A percentile compares a stretch with the other conserved stretches of the same genome.
phyloP scores from a whole-genome alignment of 2,329 filamentous ascomycete genomes.

The Ophiocordyceps camponoti-floridani region DNA sequence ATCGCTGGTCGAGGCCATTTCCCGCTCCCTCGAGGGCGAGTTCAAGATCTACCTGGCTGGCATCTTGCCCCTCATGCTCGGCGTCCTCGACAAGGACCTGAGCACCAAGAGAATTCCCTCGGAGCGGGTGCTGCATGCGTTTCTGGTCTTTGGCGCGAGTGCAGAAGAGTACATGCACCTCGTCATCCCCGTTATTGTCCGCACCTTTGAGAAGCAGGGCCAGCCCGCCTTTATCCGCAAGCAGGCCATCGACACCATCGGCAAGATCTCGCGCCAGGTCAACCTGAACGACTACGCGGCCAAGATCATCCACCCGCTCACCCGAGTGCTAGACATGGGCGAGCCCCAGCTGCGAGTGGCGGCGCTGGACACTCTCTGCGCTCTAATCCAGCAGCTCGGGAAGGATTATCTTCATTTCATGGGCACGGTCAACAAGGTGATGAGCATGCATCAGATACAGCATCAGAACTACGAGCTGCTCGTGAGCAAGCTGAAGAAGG shows the following conservation, averaged over 20 bases:
- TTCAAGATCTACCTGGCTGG: conserved; percentile 93
- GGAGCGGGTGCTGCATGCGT: conserved; percentile 82
- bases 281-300: conserved; percentile 95
- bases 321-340: conserved; percentile 56
- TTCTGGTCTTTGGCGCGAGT: conserved; percentile 88
- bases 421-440: conserved; percentile 75
- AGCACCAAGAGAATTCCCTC: conserved; percentile 63
- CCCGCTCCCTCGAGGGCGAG: conserved; percentile 83
- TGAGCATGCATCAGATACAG: conserved; percentile 63
- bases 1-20: conserved; percentile 82
- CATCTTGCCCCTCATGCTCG: conserved; percentile 82
- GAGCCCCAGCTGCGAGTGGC: conserved; percentile 61
- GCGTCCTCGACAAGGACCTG: conserved; percentile 73
- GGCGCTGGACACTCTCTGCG: conserved; percentile 85
- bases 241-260: conserved; percentile 84
- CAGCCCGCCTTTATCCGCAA: conserved; percentile 68
- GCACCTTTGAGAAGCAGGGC: conserved; percentile 77
- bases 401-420: conserved; percentile 93
- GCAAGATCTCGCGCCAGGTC: conserved; percentile 84
- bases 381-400: conserved; percentile 87
- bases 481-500: conserved; percentile 82
- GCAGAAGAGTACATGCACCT: conserved; percentile 98
- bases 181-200: conserved; percentile 88
- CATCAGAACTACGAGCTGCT: conserved; percentile 87
- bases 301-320: conserved; percentile 87